Evolutionary conservation across 2,329 filamentous ascomycete genomes (phyloP).

Genomic region (Alternaria hordeiaustralica): DNA sequence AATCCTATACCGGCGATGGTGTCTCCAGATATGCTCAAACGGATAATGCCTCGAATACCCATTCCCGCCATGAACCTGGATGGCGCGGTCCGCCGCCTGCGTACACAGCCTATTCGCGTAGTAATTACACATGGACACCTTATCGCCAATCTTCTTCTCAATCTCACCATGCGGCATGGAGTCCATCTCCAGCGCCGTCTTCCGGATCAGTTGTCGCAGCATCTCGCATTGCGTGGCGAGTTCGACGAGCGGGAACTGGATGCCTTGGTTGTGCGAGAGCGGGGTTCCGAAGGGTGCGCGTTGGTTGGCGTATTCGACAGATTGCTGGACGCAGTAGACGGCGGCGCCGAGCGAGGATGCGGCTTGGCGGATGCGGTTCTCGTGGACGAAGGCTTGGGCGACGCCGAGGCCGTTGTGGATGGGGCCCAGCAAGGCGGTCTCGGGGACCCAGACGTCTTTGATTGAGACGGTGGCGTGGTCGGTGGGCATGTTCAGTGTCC

Average conservation of each 20-base stretch:
- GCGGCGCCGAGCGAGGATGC: conserved; percentile 66
- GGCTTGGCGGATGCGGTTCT: conserved; percentile 70
- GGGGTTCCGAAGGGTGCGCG: conserved; percentile 64
- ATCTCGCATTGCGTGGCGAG: conserved; percentile 67
- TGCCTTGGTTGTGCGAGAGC: conserved; percentile 66
- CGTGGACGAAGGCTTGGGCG: conserved; percentile 70
- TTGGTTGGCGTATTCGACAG: conserved; percentile 62
- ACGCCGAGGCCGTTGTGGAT: conserved; percentile 63
- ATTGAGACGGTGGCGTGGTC: conserved; percentile 68
- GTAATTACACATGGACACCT: conserved; percentile 71
- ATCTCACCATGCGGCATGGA: conserved; percentile 60
- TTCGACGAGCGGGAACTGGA: conserved; percentile 70
- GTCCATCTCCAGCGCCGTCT: conserved; percentile 69
- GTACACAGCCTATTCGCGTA: conserved; percentile 67
- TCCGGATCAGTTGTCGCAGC: conserved; percentile 66
- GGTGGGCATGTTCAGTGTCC: conserved; percentile 71
- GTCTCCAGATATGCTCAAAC: conserved; percentile 71
- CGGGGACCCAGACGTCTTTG: conserved; percentile 63
- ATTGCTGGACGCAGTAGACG: conserved; percentile 65
- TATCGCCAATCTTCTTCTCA: conserved; percentile 65
- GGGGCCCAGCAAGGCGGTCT: conserved; percentile 59
- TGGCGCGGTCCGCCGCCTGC: conserved; percentile 67
- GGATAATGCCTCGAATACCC: conserved; percentile 65
- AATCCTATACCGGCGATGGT: conserved; percentile 68
- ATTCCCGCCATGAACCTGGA: conserved; percentile 67